These are phyloP conservation scores for Stephanodiscus triporus DNA, from an alignment of 108 stramenopile species.

Conservation along the genomic window DNA sequence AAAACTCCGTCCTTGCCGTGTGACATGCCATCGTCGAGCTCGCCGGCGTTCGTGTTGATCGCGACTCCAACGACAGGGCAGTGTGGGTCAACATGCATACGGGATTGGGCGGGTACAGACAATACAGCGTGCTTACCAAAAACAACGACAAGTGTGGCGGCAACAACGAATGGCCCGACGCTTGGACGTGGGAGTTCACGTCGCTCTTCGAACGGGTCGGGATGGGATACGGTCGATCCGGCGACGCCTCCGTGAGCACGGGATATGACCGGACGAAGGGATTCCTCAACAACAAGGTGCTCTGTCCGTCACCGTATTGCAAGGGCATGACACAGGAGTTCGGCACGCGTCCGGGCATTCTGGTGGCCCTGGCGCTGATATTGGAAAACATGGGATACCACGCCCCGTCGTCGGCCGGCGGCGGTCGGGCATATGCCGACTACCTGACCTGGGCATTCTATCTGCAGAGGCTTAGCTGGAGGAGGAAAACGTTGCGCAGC, in stretches of 20 bases:
- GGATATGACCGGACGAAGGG: slow-evolving; percentile 61
- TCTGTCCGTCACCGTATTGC: slow-evolving; percentile 37
- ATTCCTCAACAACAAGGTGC: slow-evolving; percentile 31
- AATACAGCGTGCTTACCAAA: slow-evolving; percentile 43
- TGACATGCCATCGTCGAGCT: slow-evolving; percentile 40
- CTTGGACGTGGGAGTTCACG: slow-evolving; percentile 4
- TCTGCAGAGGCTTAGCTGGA: slow-evolving; percentile 40
- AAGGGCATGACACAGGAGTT: slow-evolving; percentile 54
- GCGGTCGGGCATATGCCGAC: slow-evolving; percentile 10
- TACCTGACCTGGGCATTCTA: slow-evolving; percentile 43
- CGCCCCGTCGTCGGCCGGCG: neutral
- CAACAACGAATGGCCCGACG: slow-evolving; percentile 3
- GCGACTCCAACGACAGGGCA: slow-evolving; percentile 2
- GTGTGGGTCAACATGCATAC: slow-evolving; percentile 89
- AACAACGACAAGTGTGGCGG: slow-evolving; percentile 5
- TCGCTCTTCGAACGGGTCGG: neutral
- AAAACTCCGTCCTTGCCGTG: slow-evolving; percentile 56
- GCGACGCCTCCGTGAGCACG: slow-evolving; percentile 29
- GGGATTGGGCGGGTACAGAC: slow-evolving; percentile 70
- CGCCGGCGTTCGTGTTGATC: slow-evolving; percentile 19
- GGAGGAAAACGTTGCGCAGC: slow-evolving; percentile 26
- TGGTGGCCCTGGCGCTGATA: slow-evolving; percentile 66
- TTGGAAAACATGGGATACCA: slow-evolving; percentile 76
- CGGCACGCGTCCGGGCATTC: slow-evolving; percentile 65
- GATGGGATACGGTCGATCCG: slow-evolving; percentile 19